These are phyloP conservation scores for Tagetes patula DNA, from an alignment of 129 eudicot species.

Conservation along the genomic window DNA sequence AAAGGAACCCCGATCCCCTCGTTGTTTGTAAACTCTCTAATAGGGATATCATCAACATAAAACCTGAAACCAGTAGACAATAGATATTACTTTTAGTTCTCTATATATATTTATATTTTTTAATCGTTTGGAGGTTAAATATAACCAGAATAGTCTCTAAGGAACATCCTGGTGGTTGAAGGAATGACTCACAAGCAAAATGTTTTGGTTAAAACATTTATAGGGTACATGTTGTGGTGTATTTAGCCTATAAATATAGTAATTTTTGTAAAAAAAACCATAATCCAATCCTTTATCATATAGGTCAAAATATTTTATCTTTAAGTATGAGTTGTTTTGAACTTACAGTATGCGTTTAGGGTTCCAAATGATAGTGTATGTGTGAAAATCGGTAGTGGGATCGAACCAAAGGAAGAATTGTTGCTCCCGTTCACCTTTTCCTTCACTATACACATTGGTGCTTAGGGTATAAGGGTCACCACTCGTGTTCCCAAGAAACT, in stretches of 20 bases:
- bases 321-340: background rate
- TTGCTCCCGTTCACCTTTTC: conserved; percentile 57
- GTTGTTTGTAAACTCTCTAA: conserved; percentile 42
- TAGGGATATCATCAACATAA: conserved; percentile 42
- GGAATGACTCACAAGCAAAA: no score
- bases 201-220: no score
- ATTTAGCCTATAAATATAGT: no score
- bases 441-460: conserved; percentile 63
- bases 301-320: background rate
- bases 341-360: conserved; percentile 64
- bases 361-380: conserved; percentile 56
- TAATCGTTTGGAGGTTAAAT: no score
- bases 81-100: no score
- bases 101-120: background rate
- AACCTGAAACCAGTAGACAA: conserved; percentile 21
- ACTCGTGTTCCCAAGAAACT: conserved; percentile 59
- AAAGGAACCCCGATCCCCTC: conserved; percentile 45
- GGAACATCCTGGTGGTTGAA: no score
- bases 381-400: conserved; percentile 66
- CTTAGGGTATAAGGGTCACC: conserved; percentile 62
- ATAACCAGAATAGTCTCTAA: no score
- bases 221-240: no score
- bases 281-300: no score
- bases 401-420: conserved; percentile 73
- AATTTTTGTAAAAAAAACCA: no score